Evolutionary conservation across 352 stramenopile genomes (phyloP).

Genomic region (Pythium folliculosum): DNA sequence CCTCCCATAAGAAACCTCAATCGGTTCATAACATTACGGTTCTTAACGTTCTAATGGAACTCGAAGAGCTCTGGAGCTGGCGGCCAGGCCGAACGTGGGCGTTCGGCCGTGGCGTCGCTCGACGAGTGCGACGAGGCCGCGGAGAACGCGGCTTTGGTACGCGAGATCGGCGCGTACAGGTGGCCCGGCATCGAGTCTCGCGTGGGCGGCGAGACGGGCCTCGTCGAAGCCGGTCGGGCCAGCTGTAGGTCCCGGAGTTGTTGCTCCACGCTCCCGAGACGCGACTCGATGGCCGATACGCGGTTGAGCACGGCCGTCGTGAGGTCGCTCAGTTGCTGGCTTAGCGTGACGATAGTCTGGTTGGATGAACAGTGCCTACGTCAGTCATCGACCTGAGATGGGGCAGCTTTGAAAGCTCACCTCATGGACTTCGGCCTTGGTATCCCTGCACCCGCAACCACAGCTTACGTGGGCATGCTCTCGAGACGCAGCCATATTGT

Average conservation of each 20-base stretch:
- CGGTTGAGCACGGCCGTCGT: slow-evolving; percentile 28
- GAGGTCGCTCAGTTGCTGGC: slow-evolving; percentile 33
- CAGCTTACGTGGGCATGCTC: not conserved
- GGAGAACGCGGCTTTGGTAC: slow-evolving; percentile 4
- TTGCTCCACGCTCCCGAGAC: slow-evolving; percentile 23
- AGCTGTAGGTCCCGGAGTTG: slow-evolving; percentile 20
- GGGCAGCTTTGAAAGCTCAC: not conserved
- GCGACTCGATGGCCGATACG: slow-evolving; percentile 22
- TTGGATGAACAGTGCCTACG: too few relatives aligned
- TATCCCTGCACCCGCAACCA: slow-evolving; percentile 17
- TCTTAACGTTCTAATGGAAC: slow-evolving; percentile 13
- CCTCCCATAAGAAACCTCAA: too few relatives aligned
- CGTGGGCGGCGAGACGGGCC: not conserved
- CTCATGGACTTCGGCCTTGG: slow-evolving; percentile 30
- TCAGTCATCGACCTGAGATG: not conserved
- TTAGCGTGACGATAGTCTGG: slow-evolving; percentile 25
- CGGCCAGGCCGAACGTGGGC: slow-evolving; percentile 10
- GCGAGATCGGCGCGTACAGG: slow-evolving; percentile 8
- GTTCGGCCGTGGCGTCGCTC: not conserved
- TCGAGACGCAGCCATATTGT: not conserved
- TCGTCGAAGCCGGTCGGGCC: not conserved
- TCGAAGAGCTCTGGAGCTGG: slow-evolving; percentile 23
- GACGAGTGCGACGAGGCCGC: not conserved
- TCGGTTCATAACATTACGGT: slow-evolving; percentile 3
- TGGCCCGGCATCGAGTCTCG: not conserved